Evolutionary conservation across 192 early-diverging fungal species (phyloP), one percentile per base, ranked within the genome.

Genomic region (Chytriomyces sp.): DNA sequence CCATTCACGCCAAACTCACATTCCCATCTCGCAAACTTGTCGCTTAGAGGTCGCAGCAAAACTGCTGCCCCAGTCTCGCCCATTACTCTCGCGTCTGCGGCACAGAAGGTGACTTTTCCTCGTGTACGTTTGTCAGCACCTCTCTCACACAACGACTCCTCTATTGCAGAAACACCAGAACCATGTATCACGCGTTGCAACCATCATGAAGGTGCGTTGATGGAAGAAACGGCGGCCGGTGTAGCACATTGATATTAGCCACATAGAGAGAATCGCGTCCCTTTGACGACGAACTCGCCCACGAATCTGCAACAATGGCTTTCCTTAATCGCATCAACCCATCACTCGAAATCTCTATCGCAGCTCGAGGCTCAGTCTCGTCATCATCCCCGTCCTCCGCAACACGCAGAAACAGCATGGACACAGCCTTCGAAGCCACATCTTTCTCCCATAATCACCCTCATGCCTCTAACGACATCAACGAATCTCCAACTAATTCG

Each of bases 211-310:
- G 70, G 70, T 72, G 19, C 10, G 4, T 19, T 14, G 32, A 12
- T 14, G 1, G 25, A 12, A 44, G 17, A 3, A 30, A 28, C 4
- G 19, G 2, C 0, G 14, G 30, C 36, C 12, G 4, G 28, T 14
- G 19, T 40, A 3, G 33, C 8, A 30, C 31, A 1, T 12, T 32
- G 12, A 57, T 31, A 19, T 34, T 26, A 19, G 7, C 36, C 30
- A 12, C 25, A 26, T 19, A 73, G 72, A 28, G 60, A 8, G 72
- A 73, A 54, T 37, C 60, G 19, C 62, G 49, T 19, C 72, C 72
- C 4, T 73, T 74, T 32, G 73, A 65, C 22, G 63, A 64, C 12
- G 73, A 74, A 44, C 52, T 74, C 22, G 63, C 61, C 17, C 73
- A 74, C 39, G 73, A 74, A 39, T 22, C 33, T 25, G 63, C 57